phyloP scores from a whole-genome alignment of 495 filamentous ascomycete species.

The Daldinia concentrica region DNA sequence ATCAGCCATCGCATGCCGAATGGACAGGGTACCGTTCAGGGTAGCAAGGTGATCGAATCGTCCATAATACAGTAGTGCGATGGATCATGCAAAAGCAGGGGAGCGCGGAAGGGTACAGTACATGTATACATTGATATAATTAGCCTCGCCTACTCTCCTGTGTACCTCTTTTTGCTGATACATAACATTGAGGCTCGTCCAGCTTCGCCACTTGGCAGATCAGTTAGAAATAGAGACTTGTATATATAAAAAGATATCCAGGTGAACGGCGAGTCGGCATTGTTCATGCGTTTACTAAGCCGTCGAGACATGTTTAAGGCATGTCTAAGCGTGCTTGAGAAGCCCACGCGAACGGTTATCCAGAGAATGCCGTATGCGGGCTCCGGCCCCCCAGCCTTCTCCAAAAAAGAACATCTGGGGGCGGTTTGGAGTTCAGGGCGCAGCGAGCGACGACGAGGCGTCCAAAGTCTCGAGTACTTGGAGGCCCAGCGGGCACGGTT shows the following conservation, averaged over 20 bases:
- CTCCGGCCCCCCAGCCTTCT: conserved; percentile 22
- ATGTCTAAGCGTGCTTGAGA: neutral
- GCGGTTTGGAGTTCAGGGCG: conserved; percentile 37
- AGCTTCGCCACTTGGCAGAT: conserved; percentile 41
- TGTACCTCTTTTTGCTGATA: conserved; percentile 6
- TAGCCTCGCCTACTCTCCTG: conserved; percentile 39
- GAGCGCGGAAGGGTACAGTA: conserved; percentile 37
- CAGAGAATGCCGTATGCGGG: conserved; percentile 11
- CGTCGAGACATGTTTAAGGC: conserved; percentile 5
- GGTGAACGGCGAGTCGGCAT: conserved; percentile 7
- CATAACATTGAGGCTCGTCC: conserved; percentile 34
- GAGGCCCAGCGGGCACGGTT: conserved; percentile 8
- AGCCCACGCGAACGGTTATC: conserved; percentile 25
- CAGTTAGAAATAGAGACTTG: conserved; percentile 22
- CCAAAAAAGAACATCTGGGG: conserved; percentile 27
- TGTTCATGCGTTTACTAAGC: conserved; percentile 23
- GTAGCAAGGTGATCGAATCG: conserved; percentile 49
- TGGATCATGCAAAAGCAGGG: conserved; percentile 45
- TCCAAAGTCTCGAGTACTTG: conserved; percentile 13
- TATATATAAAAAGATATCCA: conserved; percentile 8
- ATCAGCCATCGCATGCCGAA: conserved; percentile 48
- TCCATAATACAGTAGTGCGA: conserved; percentile 46
- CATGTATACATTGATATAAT: conserved; percentile 45
- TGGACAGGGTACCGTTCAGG: conserved; percentile 48
- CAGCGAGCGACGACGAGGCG: conserved; percentile 29